Base-by-base conservation (phyloP, 2,329 filamentous ascomycete species). In the Pezicula neosporulosa region DNA sequence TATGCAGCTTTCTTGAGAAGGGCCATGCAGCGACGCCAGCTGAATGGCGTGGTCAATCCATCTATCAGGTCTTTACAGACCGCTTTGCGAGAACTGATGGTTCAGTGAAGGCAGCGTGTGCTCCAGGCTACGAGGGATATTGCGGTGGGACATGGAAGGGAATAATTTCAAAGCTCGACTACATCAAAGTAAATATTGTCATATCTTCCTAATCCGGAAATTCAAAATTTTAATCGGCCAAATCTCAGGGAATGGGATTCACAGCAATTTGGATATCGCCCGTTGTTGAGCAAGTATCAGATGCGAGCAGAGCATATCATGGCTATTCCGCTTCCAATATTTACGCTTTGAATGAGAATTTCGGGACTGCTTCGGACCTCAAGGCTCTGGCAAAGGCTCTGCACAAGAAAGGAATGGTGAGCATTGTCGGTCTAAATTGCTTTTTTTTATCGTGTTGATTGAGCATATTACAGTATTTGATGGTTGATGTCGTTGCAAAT, bases 101-200 rank as follows among this genome's bases (percentile, higher is more conserved):
- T 6, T 48, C 52, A 6, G 24, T 41, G 3, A 37, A 27, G 18
- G 50, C 41, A 12, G 38, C 48, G 6, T 55, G 50, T 35, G 8
- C 42, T n/a, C 28, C 51, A 6, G 47, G 48, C 15, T 52, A 53
- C 21, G 60, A 63, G 2, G 44, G 67, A 4, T 75, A 76, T 54
- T 79, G 76, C 50, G 76, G 76, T 44, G 76, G 76, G 9, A 77
- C 75, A 18, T 79, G 75, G 70, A 67, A 70, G 56, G 76, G 76
- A 7, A 71, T 76, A 6, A 72, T 75, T 48, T 66, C 72, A 33
- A 68, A 74, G 21, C 65, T 79, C 8, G 75, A 78, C 57, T 79
- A 79, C 57, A 77, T 79, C 52, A 67, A 76, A 52, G 68, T 63
- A 12, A 70, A 24, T 24, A 24, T 24, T 77, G 64, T 48, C 27